Evolutionary conservation across 768 basidiomycete species (phyloP).

Genomic region (Russula ochroleuca): DNA sequence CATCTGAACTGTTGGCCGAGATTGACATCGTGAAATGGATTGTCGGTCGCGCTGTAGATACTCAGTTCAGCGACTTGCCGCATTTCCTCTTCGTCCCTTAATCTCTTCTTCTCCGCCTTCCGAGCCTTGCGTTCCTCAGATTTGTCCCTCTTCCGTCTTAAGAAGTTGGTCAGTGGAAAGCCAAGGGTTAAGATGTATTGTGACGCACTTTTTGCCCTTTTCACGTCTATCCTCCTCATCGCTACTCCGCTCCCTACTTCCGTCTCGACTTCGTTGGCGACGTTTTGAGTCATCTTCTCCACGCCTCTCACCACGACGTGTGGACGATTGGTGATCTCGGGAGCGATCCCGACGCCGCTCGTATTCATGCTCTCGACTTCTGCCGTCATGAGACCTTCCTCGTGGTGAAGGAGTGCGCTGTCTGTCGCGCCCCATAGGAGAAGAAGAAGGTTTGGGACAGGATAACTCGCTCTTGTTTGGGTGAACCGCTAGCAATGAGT

Average conservation of each 20-base stretch:
- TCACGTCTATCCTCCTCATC: slow-evolving; percentile 24
- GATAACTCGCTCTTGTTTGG: not conserved
- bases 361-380: slow-evolving; percentile 4
- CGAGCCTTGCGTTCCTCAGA: slow-evolving; percentile 82
- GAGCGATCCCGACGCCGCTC: slow-evolving; percentile 9
- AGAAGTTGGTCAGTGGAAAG: slow-evolving; percentile 2
- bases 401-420: slow-evolving; percentile 22
- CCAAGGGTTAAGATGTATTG: not conserved
- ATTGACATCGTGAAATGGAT: slow-evolving; percentile 97
- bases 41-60: slow-evolving; percentile 94
- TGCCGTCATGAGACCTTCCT: not conserved
- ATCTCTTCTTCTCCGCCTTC: slow-evolving; percentile 82
- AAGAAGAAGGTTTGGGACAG: not conserved
- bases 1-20: slow-evolving; percentile 95
- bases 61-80: slow-evolving; percentile 92
- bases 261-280: slow-evolving; percentile 30
- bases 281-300: slow-evolving; percentile 30
- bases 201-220: slow-evolving; percentile 47
- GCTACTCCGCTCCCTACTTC: slow-evolving; percentile 36
- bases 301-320: slow-evolving; percentile 19
- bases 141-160: slow-evolving; percentile 77
- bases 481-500: not conserved
- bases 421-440: slow-evolving; percentile 14
- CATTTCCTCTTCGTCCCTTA: slow-evolving; percentile 83
- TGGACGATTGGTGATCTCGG: slow-evolving; percentile 10